Evolutionary conservation across 108 stramenopile genomes (phyloP).

Genomic region (Pseudonitzschia pungens): DNA sequence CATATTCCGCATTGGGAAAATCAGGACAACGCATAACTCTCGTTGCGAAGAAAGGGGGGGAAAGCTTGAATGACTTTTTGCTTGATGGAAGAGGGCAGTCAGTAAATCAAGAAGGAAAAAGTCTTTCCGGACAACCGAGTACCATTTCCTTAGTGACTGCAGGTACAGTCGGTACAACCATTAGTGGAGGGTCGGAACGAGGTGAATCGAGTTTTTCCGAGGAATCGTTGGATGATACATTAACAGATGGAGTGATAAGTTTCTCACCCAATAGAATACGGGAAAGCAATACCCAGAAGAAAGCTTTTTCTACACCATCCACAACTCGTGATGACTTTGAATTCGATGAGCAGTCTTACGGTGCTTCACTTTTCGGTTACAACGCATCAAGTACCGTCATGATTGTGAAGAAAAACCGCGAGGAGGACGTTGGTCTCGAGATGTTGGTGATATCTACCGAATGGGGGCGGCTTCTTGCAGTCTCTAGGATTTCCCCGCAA

Average conservation of each 20-base stretch:
- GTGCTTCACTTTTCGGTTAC: conserved; percentile 11
- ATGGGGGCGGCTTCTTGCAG: conserved; percentile 11
- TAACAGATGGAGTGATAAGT: neutral
- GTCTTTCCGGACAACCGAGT: neutral
- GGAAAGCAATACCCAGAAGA: neutral
- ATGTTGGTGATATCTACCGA: neutral
- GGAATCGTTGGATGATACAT: neutral
- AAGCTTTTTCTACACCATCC: neutral
- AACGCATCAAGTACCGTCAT: conserved; percentile 10
- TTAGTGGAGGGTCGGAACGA: neutral
- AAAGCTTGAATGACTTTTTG: conserved; percentile 16
- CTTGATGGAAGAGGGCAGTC: neutral
- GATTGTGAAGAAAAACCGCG: neutral
- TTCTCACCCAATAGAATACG: neutral
- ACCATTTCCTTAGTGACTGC: neutral
- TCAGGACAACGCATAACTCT: conserved; percentile 10
- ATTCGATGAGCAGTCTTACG: conserved; percentile 13
- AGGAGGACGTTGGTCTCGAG: conserved; percentile 7
- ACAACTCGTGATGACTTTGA: neutral
- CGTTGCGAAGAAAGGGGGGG: conserved; percentile 14
- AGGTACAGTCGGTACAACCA: conserved; percentile 3
- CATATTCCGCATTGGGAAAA: conserved; percentile 17
- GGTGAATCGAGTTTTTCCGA: neutral
- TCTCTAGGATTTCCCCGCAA: neutral
- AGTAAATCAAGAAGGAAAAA: neutral